Evolutionary conservation across 176 grass and related monocot species (phyloP).

Genomic region (Chloris gayana): DNA sequence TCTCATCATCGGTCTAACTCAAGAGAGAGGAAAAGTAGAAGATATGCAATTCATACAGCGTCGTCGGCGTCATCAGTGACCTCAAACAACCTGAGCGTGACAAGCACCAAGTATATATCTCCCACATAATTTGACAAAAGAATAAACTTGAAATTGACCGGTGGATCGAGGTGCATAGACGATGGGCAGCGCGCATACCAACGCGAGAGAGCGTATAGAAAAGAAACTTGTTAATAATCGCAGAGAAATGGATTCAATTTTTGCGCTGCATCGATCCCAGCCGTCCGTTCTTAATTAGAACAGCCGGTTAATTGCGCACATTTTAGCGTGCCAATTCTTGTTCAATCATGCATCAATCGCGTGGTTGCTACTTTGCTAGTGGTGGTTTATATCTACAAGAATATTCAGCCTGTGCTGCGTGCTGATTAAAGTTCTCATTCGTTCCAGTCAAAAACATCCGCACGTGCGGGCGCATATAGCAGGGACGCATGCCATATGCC

Average conservation of each 20-base stretch:
- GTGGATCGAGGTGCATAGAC: background rate
- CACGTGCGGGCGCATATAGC: background rate
- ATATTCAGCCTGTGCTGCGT: background rate
- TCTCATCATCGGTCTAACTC: background rate
- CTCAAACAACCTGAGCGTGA: slow-evolving; percentile 22
- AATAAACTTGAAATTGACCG: background rate
- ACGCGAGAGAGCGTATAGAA: background rate
- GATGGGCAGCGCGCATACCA: background rate
- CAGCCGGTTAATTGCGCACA: too few relatives aligned
- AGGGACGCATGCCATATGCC: too few relatives aligned
- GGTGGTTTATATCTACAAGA: background rate
- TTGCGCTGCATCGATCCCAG: background rate
- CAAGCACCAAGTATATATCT: slow-evolving; percentile 13
- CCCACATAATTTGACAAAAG: background rate
- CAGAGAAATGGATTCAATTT: background rate
- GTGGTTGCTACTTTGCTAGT: too few relatives aligned
- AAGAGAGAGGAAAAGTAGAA: background rate
- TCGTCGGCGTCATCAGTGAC: background rate
- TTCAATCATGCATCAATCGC: background rate
- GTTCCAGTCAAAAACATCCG: slow-evolving; percentile 16
- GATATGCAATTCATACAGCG: background rate
- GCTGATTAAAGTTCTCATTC: background rate
- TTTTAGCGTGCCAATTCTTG: background rate
- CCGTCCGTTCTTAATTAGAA: background rate
- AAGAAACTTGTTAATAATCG: background rate